Evolutionary conservation across 1,284 basidiomycete genomes (phyloP), one percentile per base, ranked within the genome.

Genomic region (Trichosporon sp.): DNA sequence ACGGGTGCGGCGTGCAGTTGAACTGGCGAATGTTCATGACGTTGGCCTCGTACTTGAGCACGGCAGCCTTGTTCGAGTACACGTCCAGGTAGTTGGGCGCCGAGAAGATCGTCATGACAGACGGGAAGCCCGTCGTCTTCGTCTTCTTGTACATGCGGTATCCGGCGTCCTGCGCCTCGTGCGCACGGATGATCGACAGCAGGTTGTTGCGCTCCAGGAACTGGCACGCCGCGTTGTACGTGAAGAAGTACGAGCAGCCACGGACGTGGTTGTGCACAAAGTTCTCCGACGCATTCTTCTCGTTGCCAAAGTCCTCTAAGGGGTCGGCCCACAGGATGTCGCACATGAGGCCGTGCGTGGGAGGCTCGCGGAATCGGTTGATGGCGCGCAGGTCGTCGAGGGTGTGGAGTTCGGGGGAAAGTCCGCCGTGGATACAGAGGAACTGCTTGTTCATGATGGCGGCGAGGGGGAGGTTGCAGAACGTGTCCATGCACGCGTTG

Each of bases 391-490:
- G 88, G 83, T 97, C 94, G 76, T 97, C 94, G 63, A 97, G 88
- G 0, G 94, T 96, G 78, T 93, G 90, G 48, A 97, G 85, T 80
- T 97, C 94, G 0, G 94, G 94, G 0, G 92, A 94, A 35, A 97
- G 87, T 54, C 94, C 95, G 68, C 94, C 94, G 78, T 97, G 94
- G 72, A 97, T 95, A 84, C 95, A 97, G 73, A 97, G 86, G 85
- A 97, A 97, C 83, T 97, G 94, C 85, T 96, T 96, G 88, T 97
- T 97, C 93, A 97, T 96, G 81, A 97, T 86, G 16, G 94, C 95
- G 0, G 94, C 94, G 1, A 97, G 88, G 0, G 95, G 95, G 1
- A 97, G 87, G 2, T 92, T 89, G 84, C 94, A 96, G 86, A 97
- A 97, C 0, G 92, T 92, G 68, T 95, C 92, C 91, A 94, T 94